Conservation (phyloP, 2,329 filamentous ascomycete species). For the Coniosporium tulheliwenetii region DNA sequence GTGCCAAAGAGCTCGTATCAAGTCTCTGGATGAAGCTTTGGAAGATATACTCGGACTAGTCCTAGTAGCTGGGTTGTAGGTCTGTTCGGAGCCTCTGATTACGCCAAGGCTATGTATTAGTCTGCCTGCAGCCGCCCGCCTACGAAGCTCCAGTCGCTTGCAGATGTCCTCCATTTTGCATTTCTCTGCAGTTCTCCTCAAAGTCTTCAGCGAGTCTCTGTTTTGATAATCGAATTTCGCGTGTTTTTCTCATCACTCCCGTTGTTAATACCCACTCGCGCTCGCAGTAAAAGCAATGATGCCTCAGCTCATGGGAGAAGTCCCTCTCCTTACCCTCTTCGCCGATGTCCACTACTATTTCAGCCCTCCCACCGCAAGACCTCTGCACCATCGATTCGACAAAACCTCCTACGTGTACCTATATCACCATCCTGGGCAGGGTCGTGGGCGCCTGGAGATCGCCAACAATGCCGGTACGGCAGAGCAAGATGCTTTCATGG, state of each 20-base stretch:
- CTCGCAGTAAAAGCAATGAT: conserved; percentile 12
- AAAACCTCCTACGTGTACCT: conserved; percentile 68
- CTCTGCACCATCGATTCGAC: conserved; percentile 67
- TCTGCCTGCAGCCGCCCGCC: too few relatives aligned
- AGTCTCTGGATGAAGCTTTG: too few relatives aligned
- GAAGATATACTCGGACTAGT: too few relatives aligned
- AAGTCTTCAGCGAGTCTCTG: neutral
- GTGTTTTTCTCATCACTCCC: too few relatives aligned
- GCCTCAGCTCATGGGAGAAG: conserved; percentile 32
- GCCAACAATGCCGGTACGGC: conserved; percentile 60
- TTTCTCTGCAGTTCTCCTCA: neutral
- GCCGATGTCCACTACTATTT: conserved; percentile 71
- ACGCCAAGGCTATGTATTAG: too few relatives aligned
- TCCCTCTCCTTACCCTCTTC: conserved; percentile 37
- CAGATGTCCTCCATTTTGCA: too few relatives aligned
- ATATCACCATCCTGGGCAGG: conserved; percentile 55
- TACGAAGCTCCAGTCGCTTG: too few relatives aligned
- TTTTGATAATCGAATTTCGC: too few relatives aligned
- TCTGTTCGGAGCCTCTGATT: too few relatives aligned
- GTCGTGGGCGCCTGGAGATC: conserved; percentile 56
- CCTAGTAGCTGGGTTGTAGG: too few relatives aligned
- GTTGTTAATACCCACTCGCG: neutral
- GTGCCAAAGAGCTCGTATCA: too few relatives aligned
- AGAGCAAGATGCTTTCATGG: conserved; percentile 66
- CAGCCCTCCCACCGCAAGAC: conserved; percentile 46